Evolutionary conservation across 176 grass and related monocot species (phyloP).

Genomic region (Alloteropsis semialata): DNA sequence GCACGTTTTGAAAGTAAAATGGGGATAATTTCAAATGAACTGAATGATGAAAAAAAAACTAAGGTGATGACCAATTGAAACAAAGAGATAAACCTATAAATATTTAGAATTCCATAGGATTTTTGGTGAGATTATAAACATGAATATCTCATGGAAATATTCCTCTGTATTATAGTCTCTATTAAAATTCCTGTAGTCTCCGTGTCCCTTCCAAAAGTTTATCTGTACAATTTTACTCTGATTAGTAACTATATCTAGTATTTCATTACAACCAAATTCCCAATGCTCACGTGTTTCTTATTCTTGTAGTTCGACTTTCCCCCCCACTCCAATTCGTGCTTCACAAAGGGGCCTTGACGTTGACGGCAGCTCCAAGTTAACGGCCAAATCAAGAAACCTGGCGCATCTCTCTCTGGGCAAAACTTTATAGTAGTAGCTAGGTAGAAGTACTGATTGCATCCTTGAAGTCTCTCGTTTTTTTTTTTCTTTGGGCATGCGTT

Average conservation of each 20-base stretch:
- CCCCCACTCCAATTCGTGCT: background rate
- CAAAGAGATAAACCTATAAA: background rate
- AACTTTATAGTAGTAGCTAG: background rate
- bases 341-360: background rate
- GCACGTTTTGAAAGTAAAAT: background rate
- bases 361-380: background rate
- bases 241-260: background rate
- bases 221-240: background rate
- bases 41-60: background rate
- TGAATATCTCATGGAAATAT: background rate
- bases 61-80: background rate
- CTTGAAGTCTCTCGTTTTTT: background rate
- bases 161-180: background rate
- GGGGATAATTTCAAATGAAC: background rate
- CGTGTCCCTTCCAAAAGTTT: background rate
- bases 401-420: background rate
- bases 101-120: background rate
- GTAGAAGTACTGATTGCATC: constrained; percentile 7
- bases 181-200: background rate
- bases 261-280: background rate
- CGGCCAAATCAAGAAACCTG: background rate
- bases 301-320: background rate
- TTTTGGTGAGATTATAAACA: background rate
- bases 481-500: too few relatives aligned
- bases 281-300: background rate